Base-by-base conservation (phyloP, 2,329 filamentous ascomycete genomes). In the Coniochaeta sp. region DNA sequence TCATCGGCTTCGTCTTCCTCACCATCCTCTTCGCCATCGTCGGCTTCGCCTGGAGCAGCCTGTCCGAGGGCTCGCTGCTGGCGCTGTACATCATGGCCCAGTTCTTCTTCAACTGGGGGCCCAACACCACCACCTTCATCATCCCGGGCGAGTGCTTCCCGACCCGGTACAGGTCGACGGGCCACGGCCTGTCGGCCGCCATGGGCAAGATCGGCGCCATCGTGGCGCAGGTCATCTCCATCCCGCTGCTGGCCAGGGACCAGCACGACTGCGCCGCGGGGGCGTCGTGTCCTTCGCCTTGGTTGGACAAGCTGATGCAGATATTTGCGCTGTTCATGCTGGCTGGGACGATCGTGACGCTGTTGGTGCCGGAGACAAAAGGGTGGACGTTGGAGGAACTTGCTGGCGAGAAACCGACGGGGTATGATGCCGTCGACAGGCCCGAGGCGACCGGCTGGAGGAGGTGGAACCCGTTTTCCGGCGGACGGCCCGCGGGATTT, bases 321-420 rank as follows among this genome's bases (percentile, higher is more conserved):
- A 88, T 92, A 40, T 92, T 90, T 72, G 88, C 89, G 0, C 78
- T 91, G 11, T 92, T 93, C 77, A 93, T 92, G 90, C 78, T 93
- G 6, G 81, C 82, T 58, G 90, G 90, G 38, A 82, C 84, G 55
- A 73, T 90, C 55, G 84, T 85, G 2, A 86, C 87, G 1, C 76
- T 92, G 3, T 74, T 93, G n/a, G 86, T 93, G 24, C 89, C 89
- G 0, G 90, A 92, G 74, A 92, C 88, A 0, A 91, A 89, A 76
- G 81, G 88, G 1, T 80, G 85, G 71, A 91, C 89, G 0, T 77
- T 95, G 47, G 90, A 91, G 69, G 82, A 87, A 64, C 75, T 91
- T 17, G 81, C 86, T 1, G 87, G 87, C 11, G 88, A 91, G 71
- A 77, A 83, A 2, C 81, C 84, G 1, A 86, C 85, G 6, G 43